These are phyloP conservation scores for Cyamopsis tetragonoloba DNA, from an alignment of 306 rosid species.

Conservation along the genomic window DNA sequence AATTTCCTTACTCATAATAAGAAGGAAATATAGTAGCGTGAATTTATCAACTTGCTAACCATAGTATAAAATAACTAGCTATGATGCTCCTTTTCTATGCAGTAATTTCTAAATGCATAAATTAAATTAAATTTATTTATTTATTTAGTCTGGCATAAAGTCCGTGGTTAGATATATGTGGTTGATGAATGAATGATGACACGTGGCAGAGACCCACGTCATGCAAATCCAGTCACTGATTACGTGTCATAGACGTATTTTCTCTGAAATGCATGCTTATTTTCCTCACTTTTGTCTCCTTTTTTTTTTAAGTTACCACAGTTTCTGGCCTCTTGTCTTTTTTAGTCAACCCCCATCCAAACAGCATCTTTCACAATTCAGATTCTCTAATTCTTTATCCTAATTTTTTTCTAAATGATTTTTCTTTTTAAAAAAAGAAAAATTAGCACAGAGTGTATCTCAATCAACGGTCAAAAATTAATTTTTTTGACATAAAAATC, in stretches of 20 bases:
- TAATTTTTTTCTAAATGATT: too few species aligned
- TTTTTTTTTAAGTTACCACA: slow-evolving; percentile 5
- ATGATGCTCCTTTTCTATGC: not conserved
- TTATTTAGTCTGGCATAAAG: too few species aligned
- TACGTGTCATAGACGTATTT: slow-evolving; percentile 52
- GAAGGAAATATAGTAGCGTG: not conserved
- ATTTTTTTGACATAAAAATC: too few species aligned
- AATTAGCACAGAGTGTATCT: too few species aligned
- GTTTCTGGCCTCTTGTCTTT: not conserved
- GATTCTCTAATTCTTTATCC: not conserved
- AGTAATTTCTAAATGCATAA: not conserved
- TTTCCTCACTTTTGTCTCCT: slow-evolving; percentile 18
- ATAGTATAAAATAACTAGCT: not conserved
- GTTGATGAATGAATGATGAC: slow-evolving; percentile 2
- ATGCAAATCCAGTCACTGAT: slow-evolving; percentile 33
- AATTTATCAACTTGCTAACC: not conserved
- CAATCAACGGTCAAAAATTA: too few species aligned
- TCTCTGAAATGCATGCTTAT: slow-evolving; percentile 41
- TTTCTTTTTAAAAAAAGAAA: too few species aligned
- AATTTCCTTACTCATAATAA: slow-evolving; percentile 6
- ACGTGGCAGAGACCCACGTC: slow-evolving; percentile 41
- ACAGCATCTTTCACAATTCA: not conserved
- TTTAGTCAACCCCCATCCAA: slow-evolving; percentile 19
- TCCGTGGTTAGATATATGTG: not conserved
- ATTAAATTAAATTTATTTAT: too few species aligned